Conservation (phyloP, 768 basidiomycete species). For the Dacryopinax spathularia region DNA sequence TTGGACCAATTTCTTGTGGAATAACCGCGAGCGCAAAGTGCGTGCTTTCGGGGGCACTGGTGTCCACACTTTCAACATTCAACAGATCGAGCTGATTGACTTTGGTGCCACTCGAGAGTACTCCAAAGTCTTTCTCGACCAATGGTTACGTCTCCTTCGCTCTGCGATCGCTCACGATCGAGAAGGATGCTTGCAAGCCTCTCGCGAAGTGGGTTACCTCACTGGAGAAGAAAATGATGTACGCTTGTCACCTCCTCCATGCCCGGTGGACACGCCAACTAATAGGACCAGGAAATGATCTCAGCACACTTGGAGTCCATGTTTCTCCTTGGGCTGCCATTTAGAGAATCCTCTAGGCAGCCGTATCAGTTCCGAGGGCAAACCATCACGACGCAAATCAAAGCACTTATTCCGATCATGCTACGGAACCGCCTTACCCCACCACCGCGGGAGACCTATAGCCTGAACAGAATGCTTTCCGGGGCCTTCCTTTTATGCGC, state of each 20-base stretch:
- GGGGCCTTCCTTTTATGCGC: conserved; percentile 33
- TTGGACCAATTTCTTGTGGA: conserved; percentile 95
- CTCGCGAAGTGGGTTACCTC: conserved; percentile 73
- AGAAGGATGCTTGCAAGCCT: conserved; percentile 53
- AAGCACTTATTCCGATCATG: conserved; percentile 79
- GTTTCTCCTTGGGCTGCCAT: conserved; percentile 73
- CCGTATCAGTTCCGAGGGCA: conserved; percentile 65
- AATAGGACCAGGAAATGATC: conserved; percentile 72
- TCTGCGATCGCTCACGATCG: conserved; percentile 61
- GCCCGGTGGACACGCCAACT: background rate
- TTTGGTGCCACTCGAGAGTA: conserved; percentile 92
- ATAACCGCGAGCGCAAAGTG: conserved; percentile 48
- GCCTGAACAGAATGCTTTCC: conserved; percentile 54
- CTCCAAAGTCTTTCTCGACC: conserved; percentile 69
- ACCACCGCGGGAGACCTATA: conserved; percentile 88
- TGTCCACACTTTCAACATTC: background rate
- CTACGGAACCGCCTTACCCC: conserved; percentile 75
- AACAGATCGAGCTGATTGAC: conserved; percentile 81
- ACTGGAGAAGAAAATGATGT: conserved; percentile 80
- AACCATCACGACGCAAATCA: conserved; percentile 57
- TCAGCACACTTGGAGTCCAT: conserved; percentile 75
- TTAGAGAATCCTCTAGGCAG: conserved; percentile 46
- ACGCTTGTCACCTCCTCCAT: too few relatives aligned
- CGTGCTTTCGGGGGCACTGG: conserved; percentile 3
- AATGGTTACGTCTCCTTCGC: conserved; percentile 70